Evolutionary conservation across 2,329 filamentous ascomycete species (phyloP), one percentile per base, ranked within the genome.

Genomic region (Penicillium carneum): DNA sequence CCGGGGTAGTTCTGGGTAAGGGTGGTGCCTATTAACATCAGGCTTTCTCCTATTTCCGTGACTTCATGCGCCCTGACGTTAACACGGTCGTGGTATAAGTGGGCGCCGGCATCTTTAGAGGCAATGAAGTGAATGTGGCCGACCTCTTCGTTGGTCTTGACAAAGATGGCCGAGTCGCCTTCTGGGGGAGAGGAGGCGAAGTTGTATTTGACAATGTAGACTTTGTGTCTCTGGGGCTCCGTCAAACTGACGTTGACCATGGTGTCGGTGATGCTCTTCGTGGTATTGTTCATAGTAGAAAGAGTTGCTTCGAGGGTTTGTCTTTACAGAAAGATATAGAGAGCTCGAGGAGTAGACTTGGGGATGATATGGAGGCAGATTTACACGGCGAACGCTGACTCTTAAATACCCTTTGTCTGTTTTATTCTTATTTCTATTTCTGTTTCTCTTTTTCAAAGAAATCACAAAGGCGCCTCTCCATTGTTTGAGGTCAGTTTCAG

Each of bases 121-220:
- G 16, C 29, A 46, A 46, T 46, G 23, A 18, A 31, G 16, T 33
- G 29, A 33, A 47, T 47, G 11, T 47, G 3, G 26, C 45, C 45
- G 10, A 1, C 3, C 11, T 14, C 6, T 33, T 18, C 16, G 1
- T 18, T 12, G n/a, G 29, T 33, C 18, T 33, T 4, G 8, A 47
- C 45, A 7, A 33, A 31, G n/a, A 47, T 47, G 3, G 26, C 29
- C n/a, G 8, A 47, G 10, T 11, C n/a, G n/a, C 45, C n/a, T 47
- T 47, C 29, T 2, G 45, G 29, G 2, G 11, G 16, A 33, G 45
- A 33, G 29, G 7, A 16, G 6, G 14, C 11, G 41, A 23, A 16
- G 3, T 26, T 20, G 20, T 43, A 20, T 43, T 47, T 47, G 29
- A 47, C 45, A 11, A 47, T n/a, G 45, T 47, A 47, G 45, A 47